Percentiles rank a stretch among this genome's conserved stretches.
These are phyloP conservation scores for Diversispora epigaea DNA, from an alignment of 192 early-diverging fungal species.

Conservation along the genomic window DNA sequence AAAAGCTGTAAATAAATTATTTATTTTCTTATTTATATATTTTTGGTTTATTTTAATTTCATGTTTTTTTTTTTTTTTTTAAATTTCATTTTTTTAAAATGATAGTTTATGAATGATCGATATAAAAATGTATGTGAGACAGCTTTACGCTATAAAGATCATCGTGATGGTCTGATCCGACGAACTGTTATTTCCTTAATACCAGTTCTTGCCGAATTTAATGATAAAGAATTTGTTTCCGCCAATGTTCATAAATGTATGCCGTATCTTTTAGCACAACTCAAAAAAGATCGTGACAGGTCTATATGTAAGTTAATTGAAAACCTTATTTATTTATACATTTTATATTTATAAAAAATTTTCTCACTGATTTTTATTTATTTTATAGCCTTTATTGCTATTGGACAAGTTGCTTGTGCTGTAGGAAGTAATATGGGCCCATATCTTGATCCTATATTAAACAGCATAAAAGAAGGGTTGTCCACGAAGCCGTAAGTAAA, in stretches of 20 bases:
- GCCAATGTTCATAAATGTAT: constrained; percentile 71
- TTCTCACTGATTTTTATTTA: not conserved
- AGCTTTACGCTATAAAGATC: constrained; percentile 74
- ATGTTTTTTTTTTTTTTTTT: too few species aligned
- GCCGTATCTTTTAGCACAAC: constrained; percentile 65
- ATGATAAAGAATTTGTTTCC: constrained; percentile 67
- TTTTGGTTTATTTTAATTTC: not conserved
- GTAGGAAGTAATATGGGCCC: constrained; percentile 75
- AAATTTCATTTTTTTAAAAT: not conserved
- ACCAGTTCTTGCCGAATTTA: constrained; percentile 78
- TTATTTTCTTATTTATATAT: not conserved
- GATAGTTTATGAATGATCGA: constrained; percentile 79
- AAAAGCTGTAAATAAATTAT: constrained; percentile 61
- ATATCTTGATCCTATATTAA: constrained; percentile 75
- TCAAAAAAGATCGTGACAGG: constrained; percentile 73
- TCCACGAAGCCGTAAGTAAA: constrained; percentile 60
- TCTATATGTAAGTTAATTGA: constrained; percentile 41
- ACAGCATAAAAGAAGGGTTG: constrained; percentile 75
- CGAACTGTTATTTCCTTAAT: constrained; percentile 81
- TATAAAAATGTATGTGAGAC: constrained; percentile 76
- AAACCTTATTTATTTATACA: not conserved
- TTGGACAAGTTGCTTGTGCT: constrained; percentile 81
- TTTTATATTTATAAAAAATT: too few species aligned
- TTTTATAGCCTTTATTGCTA: constrained; percentile 71
- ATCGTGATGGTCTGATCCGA: constrained; percentile 76